phyloP scores from a whole-genome alignment of 2,329 filamentous ascomycete species.

The Botrytis medusae region DNA sequence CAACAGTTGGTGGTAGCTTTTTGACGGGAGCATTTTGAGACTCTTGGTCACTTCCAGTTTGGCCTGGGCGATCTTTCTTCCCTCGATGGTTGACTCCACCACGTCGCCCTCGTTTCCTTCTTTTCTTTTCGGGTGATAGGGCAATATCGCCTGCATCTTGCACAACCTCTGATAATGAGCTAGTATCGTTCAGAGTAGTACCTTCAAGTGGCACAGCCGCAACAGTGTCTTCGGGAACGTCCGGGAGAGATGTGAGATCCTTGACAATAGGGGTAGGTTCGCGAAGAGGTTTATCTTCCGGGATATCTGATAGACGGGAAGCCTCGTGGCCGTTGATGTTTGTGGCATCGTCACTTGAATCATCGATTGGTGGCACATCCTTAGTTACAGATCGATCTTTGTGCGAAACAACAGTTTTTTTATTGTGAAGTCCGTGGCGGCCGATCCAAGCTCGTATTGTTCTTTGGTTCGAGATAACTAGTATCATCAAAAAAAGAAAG shows the following conservation, averaged over 20 bases:
- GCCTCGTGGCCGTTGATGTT: not conserved
- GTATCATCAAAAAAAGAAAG: constrained; percentile 40
- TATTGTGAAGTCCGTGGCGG: constrained; percentile 20
- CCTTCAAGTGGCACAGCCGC: constrained; percentile 1
- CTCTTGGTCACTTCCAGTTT: constrained; percentile 45
- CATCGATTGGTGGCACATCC: constrained; percentile 21
- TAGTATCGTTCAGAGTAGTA: constrained; percentile 4
- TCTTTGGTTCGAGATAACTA: constrained; percentile 34
- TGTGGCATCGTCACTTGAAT: not conserved
- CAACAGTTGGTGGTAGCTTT: constrained; percentile 49
- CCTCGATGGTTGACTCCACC: constrained; percentile 66
- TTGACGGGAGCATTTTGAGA: not conserved
- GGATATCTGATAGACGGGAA: not conserved
- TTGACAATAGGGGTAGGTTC: not conserved
- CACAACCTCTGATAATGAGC: not conserved
- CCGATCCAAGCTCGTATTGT: constrained; percentile 40
- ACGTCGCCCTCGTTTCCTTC: constrained; percentile 65
- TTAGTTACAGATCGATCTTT: constrained; percentile 30
- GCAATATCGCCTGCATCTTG: constrained; percentile 17
- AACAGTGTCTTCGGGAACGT: not conserved
- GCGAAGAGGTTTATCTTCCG: constrained; percentile 3
- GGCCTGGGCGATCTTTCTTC: constrained; percentile 49
- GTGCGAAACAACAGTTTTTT: not conserved
- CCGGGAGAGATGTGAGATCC: not conserved
- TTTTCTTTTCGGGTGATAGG: constrained; percentile 51